Conservation (phyloP, 139 green algal genomes). For the Asterochloris erici region DNA sequence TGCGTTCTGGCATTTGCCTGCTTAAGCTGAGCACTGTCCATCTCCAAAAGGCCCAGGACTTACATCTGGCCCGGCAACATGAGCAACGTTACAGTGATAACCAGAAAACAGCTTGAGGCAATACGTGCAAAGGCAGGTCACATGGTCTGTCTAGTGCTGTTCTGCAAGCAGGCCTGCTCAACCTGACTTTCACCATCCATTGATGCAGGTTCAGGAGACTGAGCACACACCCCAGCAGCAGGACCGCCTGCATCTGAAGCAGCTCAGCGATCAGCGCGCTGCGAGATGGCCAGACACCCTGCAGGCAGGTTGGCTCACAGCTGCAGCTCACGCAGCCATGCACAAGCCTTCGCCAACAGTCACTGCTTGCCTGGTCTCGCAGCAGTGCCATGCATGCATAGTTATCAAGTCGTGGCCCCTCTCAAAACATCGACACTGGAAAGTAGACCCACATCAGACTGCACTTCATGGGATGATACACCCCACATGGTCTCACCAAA, state of each 20-base stretch:
- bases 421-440: not conserved
- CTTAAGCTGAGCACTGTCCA: too few species aligned
- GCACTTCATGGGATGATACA: not conserved
- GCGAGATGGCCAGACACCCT: slow-evolving; percentile 69
- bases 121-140: slow-evolving; percentile 38
- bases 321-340: too few species aligned
- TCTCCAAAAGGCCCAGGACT: too few species aligned
- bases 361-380: too few species aligned
- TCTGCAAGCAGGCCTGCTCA: not conserved
- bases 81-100: slow-evolving; percentile 31
- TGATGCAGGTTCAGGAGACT: slow-evolving; percentile 26
- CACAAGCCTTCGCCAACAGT: too few species aligned
- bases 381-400: not conserved
- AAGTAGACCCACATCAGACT: not conserved
- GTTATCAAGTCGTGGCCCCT: not conserved
- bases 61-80: slow-evolving; percentile 1
- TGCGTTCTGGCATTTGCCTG: too few species aligned
- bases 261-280: slow-evolving; percentile 52
- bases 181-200: not conserved
- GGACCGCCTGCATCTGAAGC: slow-evolving; percentile 45
- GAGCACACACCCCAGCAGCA: slow-evolving; percentile 28
- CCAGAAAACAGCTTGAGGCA: slow-evolving; percentile 33
- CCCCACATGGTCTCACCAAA: not conserved
- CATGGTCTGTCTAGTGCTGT: not conserved
- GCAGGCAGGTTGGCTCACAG: slow-evolving; percentile 26